Evolutionary conservation across 495 filamentous ascomycete species (phyloP).

Genomic region (Penicillium soppii): DNA sequence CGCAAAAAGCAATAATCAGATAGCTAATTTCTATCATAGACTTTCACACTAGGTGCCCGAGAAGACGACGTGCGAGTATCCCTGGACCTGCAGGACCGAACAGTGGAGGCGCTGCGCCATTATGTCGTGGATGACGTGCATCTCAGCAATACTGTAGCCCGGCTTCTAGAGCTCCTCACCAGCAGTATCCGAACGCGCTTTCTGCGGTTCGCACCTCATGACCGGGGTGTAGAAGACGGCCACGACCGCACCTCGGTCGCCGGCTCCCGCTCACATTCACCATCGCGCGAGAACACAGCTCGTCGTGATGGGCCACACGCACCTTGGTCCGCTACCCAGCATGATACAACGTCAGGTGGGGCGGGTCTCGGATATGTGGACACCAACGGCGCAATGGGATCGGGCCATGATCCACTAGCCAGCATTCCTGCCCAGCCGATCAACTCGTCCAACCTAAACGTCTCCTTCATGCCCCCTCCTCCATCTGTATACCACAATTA

Average conservation of each 20-base stretch:
- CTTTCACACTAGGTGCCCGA: conserved; percentile 88
- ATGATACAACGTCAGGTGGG: conserved; percentile 24
- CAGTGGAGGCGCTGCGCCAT: conserved; percentile 74
- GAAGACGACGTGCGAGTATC: conserved; percentile 84
- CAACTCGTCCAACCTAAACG: conserved; percentile 47
- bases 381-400: conserved; percentile 28
- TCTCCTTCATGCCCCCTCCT: conserved; percentile 51
- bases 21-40: conserved; percentile 45
- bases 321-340: conserved; percentile 32
- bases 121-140: conserved; percentile 96
- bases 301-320: conserved; percentile 34
- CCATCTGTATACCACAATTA: conserved; percentile 50
- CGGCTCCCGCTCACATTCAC: conserved; percentile 35
- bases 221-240: conserved; percentile 41
- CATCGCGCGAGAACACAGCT: conserved; percentile 31
- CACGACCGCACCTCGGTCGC: conserved; percentile 40
- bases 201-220: conserved; percentile 53
- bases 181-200: conserved; percentile 72
- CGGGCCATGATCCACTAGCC: conserved; percentile 43
- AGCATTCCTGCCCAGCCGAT: conserved; percentile 48
- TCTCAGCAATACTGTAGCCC: conserved; percentile 90
- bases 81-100: conserved; percentile 75
- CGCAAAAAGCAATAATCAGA: background rate
- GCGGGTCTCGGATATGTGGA: conserved; percentile 33
- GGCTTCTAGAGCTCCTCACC: conserved; percentile 80